These are phyloP conservation scores for Dichotomopilus funicola DNA, from an alignment of 2,329 filamentous ascomycete species.

Conservation along the genomic window DNA sequence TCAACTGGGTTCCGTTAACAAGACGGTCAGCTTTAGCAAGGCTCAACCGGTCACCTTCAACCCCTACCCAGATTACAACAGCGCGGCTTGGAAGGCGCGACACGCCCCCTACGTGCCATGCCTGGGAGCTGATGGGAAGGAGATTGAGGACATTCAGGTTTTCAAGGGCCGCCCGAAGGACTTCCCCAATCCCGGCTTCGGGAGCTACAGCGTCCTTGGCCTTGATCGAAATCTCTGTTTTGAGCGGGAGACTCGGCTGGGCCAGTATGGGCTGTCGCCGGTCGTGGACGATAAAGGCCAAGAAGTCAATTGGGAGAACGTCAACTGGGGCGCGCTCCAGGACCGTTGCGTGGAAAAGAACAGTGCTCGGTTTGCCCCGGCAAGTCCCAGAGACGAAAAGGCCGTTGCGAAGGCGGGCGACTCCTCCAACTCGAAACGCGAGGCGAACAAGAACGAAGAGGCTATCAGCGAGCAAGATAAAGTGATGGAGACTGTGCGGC, in stretches of 20 bases:
- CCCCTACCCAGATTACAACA: slow-evolving; percentile 67
- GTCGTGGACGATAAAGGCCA: slow-evolving; percentile 40
- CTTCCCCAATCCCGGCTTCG: slow-evolving; percentile 57
- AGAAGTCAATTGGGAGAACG: slow-evolving; percentile 52
- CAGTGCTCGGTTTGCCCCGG: slow-evolving; percentile 52
- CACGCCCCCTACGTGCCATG: slow-evolving; percentile 58
- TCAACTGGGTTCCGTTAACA: slow-evolving; percentile 24
- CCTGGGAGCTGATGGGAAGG: slow-evolving; percentile 54
- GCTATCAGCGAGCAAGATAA: background rate
- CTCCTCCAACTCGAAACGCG: slow-evolving; percentile 7
- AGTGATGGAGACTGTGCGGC: slow-evolving; percentile 7
- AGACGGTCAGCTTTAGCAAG: slow-evolving; percentile 31
- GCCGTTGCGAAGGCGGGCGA: background rate
- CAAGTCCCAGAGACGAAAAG: slow-evolving; percentile 35
- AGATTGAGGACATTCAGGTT: slow-evolving; percentile 55
- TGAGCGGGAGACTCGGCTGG: slow-evolving; percentile 62
- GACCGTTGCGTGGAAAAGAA: slow-evolving; percentile 60
- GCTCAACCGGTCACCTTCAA: slow-evolving; percentile 54
- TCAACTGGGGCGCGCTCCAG: slow-evolving; percentile 68
- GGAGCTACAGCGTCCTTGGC: slow-evolving; percentile 53
- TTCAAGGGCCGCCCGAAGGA: slow-evolving; percentile 54
- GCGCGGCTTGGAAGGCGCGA: slow-evolving; percentile 49
- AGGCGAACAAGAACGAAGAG: background rate
- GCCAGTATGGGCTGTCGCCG: slow-evolving; percentile 54
- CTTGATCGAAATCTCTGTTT: slow-evolving; percentile 60